A percentile compares a stretch with the other conserved stretches of the same genome.
Conservation (phyloP, 1,139 yeast species). For the Arxiozyma slooffiae region DNA sequence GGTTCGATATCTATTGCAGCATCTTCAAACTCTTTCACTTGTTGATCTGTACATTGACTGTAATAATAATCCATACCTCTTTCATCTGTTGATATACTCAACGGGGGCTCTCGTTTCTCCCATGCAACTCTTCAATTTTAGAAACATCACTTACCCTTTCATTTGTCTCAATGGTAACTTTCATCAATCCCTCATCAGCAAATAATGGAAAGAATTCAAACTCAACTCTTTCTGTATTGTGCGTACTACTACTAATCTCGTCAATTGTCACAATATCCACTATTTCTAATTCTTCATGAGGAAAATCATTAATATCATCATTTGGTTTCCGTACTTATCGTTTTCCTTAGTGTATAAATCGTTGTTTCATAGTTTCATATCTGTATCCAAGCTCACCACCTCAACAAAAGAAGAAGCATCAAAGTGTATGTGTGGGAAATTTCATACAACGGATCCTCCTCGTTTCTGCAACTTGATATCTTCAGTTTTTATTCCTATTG, state of each 20-base stretch:
- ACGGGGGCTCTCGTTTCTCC: conserved; percentile 28
- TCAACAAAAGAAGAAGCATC: not conserved
- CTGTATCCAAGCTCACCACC: not conserved
- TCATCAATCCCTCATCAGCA: conserved; percentile 24
- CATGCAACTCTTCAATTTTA: conserved; percentile 16
- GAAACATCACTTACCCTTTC: conserved; percentile 6
- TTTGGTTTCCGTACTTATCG: not conserved
- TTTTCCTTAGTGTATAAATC: not conserved
- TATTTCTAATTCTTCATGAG: conserved; percentile 40
- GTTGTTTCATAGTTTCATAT: not conserved
- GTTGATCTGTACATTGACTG: conserved; percentile 32
- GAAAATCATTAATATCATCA: not conserved
- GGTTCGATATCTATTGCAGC: conserved; percentile 43
- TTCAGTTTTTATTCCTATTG: no score
- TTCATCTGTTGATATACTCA: conserved; percentile 29
- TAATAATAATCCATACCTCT: conserved; percentile 49
- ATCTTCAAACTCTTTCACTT: conserved; percentile 32
- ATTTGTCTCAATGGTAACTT: conserved; percentile 6
- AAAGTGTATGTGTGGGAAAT: no score
- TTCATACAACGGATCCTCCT: no score
- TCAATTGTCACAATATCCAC: conserved; percentile 34
- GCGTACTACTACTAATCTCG: conserved; percentile 7
- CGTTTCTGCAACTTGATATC: no score
- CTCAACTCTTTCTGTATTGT: conserved; percentile 32
- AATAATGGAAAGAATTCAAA: conserved; percentile 50